Conservation (phyloP, 2,329 filamentous ascomycete genomes). For the Cytospora piceae region DNA sequence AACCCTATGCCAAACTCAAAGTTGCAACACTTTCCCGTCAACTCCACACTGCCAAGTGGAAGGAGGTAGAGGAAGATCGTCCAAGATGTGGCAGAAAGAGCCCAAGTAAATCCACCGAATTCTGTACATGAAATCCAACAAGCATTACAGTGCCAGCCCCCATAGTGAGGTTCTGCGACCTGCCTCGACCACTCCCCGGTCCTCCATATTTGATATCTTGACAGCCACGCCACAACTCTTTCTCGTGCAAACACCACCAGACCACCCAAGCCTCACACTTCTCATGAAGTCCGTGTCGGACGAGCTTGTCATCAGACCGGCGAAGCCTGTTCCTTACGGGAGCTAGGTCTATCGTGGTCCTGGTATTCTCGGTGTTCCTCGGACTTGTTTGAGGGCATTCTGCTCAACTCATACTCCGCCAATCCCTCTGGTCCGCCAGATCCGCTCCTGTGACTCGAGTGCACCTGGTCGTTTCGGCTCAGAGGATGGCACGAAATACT, state of each 20-base stretch:
- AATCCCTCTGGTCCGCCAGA: neutral
- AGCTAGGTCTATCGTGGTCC: neutral
- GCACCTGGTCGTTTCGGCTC: neutral
- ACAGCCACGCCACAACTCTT: neutral
- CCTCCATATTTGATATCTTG: too few species aligned
- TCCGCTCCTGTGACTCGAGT: neutral
- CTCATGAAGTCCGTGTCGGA: too few species aligned
- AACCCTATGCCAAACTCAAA: neutral
- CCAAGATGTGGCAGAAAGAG: neutral
- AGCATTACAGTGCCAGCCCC: too few species aligned
- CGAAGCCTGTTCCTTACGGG: neutral
- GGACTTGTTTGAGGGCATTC: conserved; percentile 4
- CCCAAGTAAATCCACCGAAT: neutral
- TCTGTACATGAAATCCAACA: neutral
- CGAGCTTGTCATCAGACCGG: neutral
- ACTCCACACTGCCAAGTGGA: neutral
- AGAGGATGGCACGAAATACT: neutral
- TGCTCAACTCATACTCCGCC: conserved; percentile 32
- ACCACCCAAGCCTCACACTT: neutral
- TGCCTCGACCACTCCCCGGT: too few species aligned
- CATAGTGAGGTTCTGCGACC: neutral
- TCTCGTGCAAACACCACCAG: neutral
- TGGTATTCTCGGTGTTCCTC: conserved; percentile 9
- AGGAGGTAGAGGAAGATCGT: neutral
- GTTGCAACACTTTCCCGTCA: neutral